Conservation (phyloP, 2,329 filamentous ascomycete genomes). For the Cercospora sp. region DNA sequence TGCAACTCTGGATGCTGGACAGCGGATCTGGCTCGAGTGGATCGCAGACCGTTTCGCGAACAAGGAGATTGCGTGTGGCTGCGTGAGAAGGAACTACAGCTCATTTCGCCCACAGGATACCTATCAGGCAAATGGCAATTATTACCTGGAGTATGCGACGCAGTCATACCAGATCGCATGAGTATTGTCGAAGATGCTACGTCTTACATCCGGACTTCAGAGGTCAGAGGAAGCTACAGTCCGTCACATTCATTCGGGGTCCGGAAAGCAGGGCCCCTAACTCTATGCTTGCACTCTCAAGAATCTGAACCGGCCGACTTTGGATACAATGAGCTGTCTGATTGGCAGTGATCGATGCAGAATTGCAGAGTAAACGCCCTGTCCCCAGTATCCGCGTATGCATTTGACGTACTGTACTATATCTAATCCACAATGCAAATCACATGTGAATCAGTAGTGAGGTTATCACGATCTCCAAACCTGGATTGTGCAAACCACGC, state of each 20-base stretch:
- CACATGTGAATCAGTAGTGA: not conserved
- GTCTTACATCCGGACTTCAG: too few species aligned
- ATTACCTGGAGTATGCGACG: not conserved
- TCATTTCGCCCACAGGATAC: not conserved
- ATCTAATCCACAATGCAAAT: not conserved
- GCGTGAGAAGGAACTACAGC: not conserved
- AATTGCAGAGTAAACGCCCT: too few species aligned
- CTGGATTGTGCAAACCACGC: not conserved
- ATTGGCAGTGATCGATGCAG: too few species aligned
- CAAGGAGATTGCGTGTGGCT: not conserved
- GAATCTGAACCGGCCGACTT: too few species aligned
- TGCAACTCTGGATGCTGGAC: not conserved
- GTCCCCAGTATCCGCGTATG: too few species aligned
- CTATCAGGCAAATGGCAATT: not conserved
- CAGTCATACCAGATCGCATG: not conserved
- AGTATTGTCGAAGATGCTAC: not conserved
- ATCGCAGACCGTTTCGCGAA: not conserved
- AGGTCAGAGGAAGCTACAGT: too few species aligned
- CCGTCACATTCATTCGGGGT: too few species aligned
- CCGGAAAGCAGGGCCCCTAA: too few species aligned
- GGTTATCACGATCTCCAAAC: not conserved
- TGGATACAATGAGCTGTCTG: too few species aligned
- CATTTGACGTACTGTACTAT: too few species aligned
- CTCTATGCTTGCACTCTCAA: too few species aligned
- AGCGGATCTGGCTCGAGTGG: not conserved